Evolutionary conservation across 2,329 filamentous ascomycete species (phyloP).

Genomic region (Fusarium keratoplasticum): DNA sequence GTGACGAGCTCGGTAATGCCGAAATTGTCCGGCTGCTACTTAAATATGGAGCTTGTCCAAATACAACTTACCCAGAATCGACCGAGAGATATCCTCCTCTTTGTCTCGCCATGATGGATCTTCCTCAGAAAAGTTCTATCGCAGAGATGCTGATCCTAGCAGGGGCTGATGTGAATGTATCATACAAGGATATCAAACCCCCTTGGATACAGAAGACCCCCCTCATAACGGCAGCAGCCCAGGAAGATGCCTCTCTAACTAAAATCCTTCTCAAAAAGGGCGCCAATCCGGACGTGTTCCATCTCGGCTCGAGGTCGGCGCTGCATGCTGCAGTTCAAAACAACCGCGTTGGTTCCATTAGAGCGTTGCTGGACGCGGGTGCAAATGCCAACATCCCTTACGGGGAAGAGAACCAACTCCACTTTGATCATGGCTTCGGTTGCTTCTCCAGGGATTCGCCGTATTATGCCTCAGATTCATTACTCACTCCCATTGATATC

Average conservation of each 20-base stretch:
- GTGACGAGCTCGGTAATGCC: too few relatives aligned
- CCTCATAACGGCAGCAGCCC: background rate
- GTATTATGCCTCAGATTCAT: background rate
- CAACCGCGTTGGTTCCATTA: fast-evolving
- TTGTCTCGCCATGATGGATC: background rate
- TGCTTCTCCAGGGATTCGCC: background rate
- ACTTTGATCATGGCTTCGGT: background rate
- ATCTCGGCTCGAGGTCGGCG: background rate
- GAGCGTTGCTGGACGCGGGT: background rate
- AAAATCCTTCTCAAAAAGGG: background rate
- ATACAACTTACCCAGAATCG: background rate
- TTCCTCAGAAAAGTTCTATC: background rate
- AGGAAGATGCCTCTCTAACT: background rate
- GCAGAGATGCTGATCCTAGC: background rate
- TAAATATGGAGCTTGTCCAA: background rate
- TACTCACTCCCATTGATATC: background rate
- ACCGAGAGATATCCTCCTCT: background rate
- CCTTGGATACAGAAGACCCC: background rate
- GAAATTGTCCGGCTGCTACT: background rate
- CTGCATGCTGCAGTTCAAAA: background rate
- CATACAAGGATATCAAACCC: background rate
- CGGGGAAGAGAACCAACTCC: background rate
- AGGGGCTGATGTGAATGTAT: background rate
- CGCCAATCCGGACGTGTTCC: background rate
- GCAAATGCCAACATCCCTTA: background rate